Conservation (phyloP, 805 yeast species). For the Yarrowia sp. region DNA sequence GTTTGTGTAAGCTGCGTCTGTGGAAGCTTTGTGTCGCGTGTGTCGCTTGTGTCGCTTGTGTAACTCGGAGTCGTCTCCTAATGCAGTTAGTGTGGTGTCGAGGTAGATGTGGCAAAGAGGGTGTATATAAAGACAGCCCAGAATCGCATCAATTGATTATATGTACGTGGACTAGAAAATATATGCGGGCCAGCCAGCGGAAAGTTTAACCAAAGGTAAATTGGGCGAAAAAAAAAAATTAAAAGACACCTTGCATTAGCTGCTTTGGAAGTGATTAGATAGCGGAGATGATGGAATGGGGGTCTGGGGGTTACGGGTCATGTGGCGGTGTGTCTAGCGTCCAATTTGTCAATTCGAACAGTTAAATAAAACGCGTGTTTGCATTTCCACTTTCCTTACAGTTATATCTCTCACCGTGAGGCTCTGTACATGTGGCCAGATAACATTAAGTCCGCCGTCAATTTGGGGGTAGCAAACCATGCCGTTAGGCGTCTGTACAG, state of each 20-base stretch:
- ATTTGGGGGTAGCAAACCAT: not conserved
- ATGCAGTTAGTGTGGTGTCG: no score
- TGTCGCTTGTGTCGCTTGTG: no score
- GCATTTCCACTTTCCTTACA: no score
- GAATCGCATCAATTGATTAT: not conserved
- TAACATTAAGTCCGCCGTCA: constrained; percentile 2
- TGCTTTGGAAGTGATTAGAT: not conserved
- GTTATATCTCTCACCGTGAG: no score
- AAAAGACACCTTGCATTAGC: no score
- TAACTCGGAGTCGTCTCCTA: no score
- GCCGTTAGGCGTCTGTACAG: not conserved
- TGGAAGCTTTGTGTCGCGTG: no score
- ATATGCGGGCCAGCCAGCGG: constrained; percentile 16
- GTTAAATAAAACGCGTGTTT: no score
- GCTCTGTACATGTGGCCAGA: no score
- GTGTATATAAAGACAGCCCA: not conserved
- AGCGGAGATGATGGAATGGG: not conserved
- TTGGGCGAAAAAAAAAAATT: not conserved
- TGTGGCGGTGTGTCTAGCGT: no score
- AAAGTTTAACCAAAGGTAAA: constrained; percentile 2
- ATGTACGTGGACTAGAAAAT: not conserved
- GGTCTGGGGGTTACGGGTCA: no score
- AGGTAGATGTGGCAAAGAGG: not conserved
- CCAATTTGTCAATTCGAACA: no score
- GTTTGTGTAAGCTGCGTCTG: not conserved